phyloP scores from a whole-genome alignment of 192 early-diverging fungal genomes.

The Jimgerdemannia flammicorona region DNA sequence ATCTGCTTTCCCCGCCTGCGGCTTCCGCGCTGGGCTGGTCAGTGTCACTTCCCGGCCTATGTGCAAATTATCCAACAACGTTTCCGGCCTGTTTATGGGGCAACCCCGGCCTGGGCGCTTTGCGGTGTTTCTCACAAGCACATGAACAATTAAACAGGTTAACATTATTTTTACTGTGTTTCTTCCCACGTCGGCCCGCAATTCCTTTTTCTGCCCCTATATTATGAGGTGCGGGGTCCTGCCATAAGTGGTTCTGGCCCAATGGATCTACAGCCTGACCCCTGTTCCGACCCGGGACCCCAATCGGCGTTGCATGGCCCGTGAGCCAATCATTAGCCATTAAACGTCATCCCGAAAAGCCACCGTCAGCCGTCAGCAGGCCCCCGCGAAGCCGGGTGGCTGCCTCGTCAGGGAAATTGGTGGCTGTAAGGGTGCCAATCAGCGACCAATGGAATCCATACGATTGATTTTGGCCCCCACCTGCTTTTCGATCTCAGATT shows the following conservation, averaged over 20 bases:
- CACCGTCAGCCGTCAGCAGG: no score
- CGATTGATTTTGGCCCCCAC: no score
- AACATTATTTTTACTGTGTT: background rate
- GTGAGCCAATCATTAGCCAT: background rate
- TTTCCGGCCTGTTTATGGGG: background rate
- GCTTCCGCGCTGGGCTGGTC: no score
- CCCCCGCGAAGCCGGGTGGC: no score
- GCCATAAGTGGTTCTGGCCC: background rate
- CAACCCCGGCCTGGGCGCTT: background rate
- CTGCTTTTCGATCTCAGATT: no score
- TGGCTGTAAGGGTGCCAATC: no score
- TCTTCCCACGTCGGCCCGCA: background rate
- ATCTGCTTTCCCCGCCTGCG: no score
- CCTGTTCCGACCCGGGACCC: background rate
- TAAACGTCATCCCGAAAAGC: background rate
- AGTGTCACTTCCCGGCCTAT: no score
- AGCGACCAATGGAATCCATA: no score
- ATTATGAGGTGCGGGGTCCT: background rate
- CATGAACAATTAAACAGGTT: background rate
- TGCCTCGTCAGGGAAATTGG: no score
- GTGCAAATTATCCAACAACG: background rate
- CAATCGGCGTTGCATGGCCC: background rate
- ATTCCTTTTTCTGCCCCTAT: background rate
- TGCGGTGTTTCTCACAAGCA: background rate
- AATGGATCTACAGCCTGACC: background rate